Base-by-base conservation (phyloP, 2,329 filamentous ascomycete species). In the Fusarium gaditjirri region DNA sequence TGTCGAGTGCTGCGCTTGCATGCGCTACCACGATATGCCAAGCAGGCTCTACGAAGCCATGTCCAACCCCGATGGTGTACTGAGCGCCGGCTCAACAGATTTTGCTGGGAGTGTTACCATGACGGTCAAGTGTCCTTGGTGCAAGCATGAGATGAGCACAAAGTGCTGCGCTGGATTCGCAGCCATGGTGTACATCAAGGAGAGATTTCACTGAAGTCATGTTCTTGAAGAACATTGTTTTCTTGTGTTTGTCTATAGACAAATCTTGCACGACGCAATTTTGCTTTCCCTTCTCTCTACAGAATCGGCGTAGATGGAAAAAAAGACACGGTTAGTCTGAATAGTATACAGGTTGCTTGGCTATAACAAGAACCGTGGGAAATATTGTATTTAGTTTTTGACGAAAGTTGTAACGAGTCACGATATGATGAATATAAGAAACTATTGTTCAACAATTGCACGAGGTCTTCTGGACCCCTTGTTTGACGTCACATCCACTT, bases 51-150 rank as follows among this genome's bases (percentile, higher is more conserved):
- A 91, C 77, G 87, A 90, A 75, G 89, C 87, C 77, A 91, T 91
- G 89, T 86, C 86, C 9, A 86, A 87, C 70, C 88, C 89, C 0
- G 86, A 89, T 50, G 84, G 84, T 8, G 81, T 89, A 17, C 83
- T 91, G 17, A 84, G 85, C 23, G 52, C 75, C 53, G 83, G 83
- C 60, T 79, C 81, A 35, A 79, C 86, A 10, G 88, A 88, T 2
- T 88, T 89, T 46, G 85, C 85, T 44, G 88, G 88, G 2, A 82
- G 86, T 11, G 85, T 91, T 47, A 89, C 86, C 13, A 90, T 90
- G 71, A 88, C 86, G 76, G 88, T 92, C 31, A 88, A 87, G 72
- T 93, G 91, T 78, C 91, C 91, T 13, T 93, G 92, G 92, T 94
- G 92, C 78, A 84, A 84, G 46, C 92, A 94, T 81, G 87, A 87